Conservation (phyloP, 495 filamentous ascomycete species). For the Polyplosphaeria fusca region DNA sequence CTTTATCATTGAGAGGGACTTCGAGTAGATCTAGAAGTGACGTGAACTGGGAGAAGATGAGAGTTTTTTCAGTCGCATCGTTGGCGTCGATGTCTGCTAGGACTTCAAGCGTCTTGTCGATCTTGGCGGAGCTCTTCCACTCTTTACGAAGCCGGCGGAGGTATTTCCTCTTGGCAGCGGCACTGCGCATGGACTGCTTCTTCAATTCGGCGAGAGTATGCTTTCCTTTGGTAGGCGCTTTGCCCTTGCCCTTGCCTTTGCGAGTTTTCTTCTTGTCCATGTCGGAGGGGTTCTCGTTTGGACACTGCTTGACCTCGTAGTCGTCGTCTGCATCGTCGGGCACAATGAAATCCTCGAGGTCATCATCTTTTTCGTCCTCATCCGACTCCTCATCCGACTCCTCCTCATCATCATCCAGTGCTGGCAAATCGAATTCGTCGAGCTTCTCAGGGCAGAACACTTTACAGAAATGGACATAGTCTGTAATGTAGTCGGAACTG, state of each 20-base stretch:
- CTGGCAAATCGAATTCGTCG: constrained; percentile 37
- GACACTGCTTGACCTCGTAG: too few relatives aligned
- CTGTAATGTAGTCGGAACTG: constrained; percentile 66
- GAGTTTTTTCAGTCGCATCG: constrained; percentile 66
- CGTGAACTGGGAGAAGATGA: constrained; percentile 92
- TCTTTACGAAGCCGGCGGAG: constrained; percentile 60
- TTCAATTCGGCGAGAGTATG: constrained; percentile 63
- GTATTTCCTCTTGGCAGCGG: constrained; percentile 63
- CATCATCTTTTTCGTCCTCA: constrained; percentile 31
- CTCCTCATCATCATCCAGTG: constrained; percentile 30
- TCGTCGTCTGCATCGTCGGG: constrained; percentile 47
- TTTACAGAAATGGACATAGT: constrained; percentile 69
- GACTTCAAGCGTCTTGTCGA: constrained; percentile 70
- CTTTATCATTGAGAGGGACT: constrained; percentile 67
- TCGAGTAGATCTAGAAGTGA: constrained; percentile 89
- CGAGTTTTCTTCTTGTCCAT: constrained; percentile 28
- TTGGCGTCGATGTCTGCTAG: constrained; percentile 52
- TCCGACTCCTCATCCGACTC: constrained; percentile 37
- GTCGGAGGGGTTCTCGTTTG: too few relatives aligned
- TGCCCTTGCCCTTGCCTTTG: constrained; percentile 39
- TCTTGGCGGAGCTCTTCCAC: constrained; percentile 75
- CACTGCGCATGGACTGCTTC: constrained; percentile 59
- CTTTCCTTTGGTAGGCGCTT: constrained; percentile 37
- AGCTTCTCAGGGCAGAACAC: constrained; percentile 58
- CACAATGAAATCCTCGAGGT: constrained; percentile 34